phyloP scores from a whole-genome alignment of 805 yeast genomes.

The Lipomyces yamanashiensis region DNA sequence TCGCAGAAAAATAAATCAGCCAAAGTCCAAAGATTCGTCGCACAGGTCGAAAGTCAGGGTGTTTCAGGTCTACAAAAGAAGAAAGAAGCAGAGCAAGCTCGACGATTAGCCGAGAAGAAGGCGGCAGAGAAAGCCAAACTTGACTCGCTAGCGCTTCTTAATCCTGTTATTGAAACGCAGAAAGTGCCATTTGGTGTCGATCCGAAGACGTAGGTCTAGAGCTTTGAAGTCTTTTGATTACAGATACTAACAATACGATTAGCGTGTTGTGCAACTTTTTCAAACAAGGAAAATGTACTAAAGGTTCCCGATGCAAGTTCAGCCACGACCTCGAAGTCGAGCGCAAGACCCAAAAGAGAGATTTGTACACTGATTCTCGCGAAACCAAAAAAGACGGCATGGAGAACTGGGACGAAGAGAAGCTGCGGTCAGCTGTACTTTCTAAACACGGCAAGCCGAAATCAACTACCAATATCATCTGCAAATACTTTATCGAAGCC shows the following conservation, averaged over 20 bases:
- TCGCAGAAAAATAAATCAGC: conserved; percentile 79
- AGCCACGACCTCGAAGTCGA: conserved; percentile 87
- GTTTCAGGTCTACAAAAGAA: conserved; percentile 61
- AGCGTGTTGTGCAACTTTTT: conserved; percentile 81
- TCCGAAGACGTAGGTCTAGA: conserved; percentile 67
- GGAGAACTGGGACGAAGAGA: conserved; percentile 98
- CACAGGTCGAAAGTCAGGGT: conserved; percentile 68
- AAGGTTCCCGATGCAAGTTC: conserved; percentile 77
- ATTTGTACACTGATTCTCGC: conserved; percentile 89
- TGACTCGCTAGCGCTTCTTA: conserved; percentile 81
- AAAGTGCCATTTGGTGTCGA: conserved; percentile 97
- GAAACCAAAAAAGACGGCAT: conserved; percentile 69
- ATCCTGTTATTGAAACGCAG: conserved; percentile 67
- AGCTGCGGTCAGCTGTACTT: conserved; percentile 78
- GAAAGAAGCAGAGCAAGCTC: conserved; percentile 73
- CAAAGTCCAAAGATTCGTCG: conserved; percentile 76
- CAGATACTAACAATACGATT: not conserved
- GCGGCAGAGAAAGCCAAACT: conserved; percentile 88
- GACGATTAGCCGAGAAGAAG: conserved; percentile 76
- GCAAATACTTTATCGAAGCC: conserved; percentile 93
- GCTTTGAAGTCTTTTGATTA: not conserved
- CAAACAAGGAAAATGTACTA: conserved; percentile 81
- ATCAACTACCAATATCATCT: conserved; percentile 92
- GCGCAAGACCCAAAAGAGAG: conserved; percentile 86
- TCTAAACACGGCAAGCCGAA: conserved; percentile 94